These are phyloP conservation scores for Lanmaoa pseudosensibilis DNA, from an alignment of 768 basidiomycete species.

Conservation along the genomic window DNA sequence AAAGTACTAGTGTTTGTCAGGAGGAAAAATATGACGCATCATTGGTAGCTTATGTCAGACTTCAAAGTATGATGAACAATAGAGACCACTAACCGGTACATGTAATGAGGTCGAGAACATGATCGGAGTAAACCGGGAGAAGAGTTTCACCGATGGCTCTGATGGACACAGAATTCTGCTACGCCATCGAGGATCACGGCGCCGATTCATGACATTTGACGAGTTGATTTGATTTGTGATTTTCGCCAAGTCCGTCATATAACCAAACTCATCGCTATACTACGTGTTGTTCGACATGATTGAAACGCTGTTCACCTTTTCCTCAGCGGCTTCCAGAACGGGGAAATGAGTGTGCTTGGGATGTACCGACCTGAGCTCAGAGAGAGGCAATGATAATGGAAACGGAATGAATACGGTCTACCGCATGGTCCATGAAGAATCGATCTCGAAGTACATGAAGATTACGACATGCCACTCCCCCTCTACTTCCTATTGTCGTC, in stretches of 20 bases:
- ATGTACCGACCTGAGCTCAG: no score
- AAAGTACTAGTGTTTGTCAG: neutral
- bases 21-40: neutral
- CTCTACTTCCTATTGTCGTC: slow-evolving; percentile 1
- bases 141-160: neutral
- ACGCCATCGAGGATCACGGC: neutral
- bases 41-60: neutral
- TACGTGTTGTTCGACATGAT: neutral
- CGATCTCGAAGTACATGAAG: neutral
- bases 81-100: neutral
- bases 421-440: neutral
- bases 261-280: no score
- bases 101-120: neutral
- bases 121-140: neutral
- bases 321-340: neutral
- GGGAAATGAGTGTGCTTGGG: neutral
- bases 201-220: no score
- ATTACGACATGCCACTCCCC: slow-evolving; percentile 2
- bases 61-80: no score
- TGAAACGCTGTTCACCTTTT: neutral
- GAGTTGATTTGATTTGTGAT: neutral
- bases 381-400: slow-evolving; percentile 5
- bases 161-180: neutral
- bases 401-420: neutral
- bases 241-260: neutral